A percentile compares a stretch with the other conserved stretches of the same genome.
Evolutionary conservation across 1,284 basidiomycete species (phyloP).

Genomic region (Leccinum subrobustum): DNA sequence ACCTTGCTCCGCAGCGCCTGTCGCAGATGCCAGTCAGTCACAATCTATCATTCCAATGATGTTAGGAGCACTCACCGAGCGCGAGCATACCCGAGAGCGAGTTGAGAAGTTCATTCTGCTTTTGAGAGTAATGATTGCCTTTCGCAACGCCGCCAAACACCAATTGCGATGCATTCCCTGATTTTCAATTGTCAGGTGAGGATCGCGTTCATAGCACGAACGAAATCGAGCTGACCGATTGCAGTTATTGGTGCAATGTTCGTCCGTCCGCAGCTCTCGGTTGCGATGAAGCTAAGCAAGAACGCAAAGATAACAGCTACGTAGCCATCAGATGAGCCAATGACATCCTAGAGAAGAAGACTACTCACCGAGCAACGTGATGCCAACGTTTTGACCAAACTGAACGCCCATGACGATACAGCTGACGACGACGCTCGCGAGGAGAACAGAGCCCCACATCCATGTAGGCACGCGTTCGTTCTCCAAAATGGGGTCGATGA

Average conservation of each 20-base stretch:
- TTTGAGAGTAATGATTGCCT: neutral
- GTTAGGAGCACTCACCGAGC: neutral
- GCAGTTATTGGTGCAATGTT: neutral
- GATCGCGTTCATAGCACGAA: neutral
- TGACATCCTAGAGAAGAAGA: too few species aligned
- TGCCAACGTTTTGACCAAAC: conserved; percentile 58
- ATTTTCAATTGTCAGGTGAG: neutral
- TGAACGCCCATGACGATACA: conserved; percentile 55
- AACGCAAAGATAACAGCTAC: neutral
- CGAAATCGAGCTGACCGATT: neutral
- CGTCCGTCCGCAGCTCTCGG: neutral
- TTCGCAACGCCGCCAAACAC: neutral
- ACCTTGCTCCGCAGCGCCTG: conserved; percentile 3
- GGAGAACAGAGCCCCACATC: conserved; percentile 56
- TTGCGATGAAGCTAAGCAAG: neutral
- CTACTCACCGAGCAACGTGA: conserved; percentile 42
- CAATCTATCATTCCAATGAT: neutral
- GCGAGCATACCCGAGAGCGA: conserved; percentile 1
- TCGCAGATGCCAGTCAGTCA: neutral
- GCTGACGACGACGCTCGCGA: conserved; percentile 50
- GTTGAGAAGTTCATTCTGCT: neutral
- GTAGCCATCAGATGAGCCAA: neutral
- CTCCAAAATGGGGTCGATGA: conserved; percentile 37
- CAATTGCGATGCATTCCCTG: conserved; percentile 3
- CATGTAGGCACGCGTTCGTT: conserved; percentile 56